phyloP scores from a whole-genome alignment of 2,329 filamentous ascomycete genomes.

The Penicillium sp. region DNA sequence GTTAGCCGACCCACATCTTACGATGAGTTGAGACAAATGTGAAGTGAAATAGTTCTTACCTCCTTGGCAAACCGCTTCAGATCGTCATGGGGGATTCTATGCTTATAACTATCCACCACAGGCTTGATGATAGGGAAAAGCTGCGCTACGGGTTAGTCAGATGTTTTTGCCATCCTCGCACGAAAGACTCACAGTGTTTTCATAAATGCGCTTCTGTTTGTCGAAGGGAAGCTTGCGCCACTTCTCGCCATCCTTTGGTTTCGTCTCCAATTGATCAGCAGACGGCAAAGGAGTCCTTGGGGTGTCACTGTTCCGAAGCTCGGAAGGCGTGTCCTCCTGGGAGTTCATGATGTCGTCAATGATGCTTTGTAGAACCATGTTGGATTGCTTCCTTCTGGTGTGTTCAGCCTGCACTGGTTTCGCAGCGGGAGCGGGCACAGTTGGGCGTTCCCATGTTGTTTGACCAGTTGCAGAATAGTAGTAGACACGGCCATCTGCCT shows the following conservation, averaged over 20 bases:
- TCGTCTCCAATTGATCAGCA: constrained; percentile 51
- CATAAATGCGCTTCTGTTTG: constrained; percentile 93
- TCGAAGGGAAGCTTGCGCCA: constrained; percentile 53
- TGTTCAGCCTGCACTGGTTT: constrained; percentile 35
- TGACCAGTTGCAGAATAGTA: constrained; percentile 77
- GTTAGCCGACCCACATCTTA: neutral
- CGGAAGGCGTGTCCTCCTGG: constrained; percentile 53
- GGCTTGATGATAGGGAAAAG: constrained; percentile 80
- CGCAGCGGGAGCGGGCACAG: constrained; percentile 61
- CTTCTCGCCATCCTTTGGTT: constrained; percentile 46
- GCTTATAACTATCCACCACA: constrained; percentile 79
- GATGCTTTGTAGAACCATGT: constrained; percentile 75
- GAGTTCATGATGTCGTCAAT: constrained; percentile 78
- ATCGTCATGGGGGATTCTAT: constrained; percentile 79
- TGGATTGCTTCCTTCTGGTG: constrained; percentile 65
- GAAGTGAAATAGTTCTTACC: constrained; percentile 33
- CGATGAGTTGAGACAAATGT: constrained; percentile 14
- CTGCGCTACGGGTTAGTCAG: constrained; percentile 44
- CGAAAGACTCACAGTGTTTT: constrained; percentile 70
- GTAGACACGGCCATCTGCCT: constrained; percentile 66
- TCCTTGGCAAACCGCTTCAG: constrained; percentile 63
- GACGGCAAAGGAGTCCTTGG: constrained; percentile 60
- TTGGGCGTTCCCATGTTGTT: constrained; percentile 79
- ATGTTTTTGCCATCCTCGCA: neutral
- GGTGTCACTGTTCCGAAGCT: constrained; percentile 48